Base-by-base conservation (phyloP, 352 stramenopile genomes). In the Phytopythium oedochilum region DNA sequence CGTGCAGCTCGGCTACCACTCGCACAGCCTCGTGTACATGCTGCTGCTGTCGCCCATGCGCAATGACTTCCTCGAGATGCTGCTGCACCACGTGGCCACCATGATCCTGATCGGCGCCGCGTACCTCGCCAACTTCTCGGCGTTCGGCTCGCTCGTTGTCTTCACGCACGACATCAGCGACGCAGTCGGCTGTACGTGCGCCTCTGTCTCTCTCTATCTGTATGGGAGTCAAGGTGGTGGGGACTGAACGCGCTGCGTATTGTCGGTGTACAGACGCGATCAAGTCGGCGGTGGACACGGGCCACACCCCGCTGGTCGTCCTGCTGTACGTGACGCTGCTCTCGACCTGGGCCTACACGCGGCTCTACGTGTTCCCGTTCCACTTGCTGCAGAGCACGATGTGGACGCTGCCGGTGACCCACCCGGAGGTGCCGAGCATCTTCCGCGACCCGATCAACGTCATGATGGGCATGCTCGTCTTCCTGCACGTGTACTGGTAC, bases 31-130 rank as follows among this genome's bases (percentile, higher is more conserved):
- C 51, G 47, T 81, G 39, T 72, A 78, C 57, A 77, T 84, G 73
- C 40, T 84, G 18, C 64, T 71, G 45, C 70, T 84, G 47, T 84
- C 73, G 40, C 71, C 71, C 18, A 78, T 79, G 29, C 71, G 73
- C 35, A 84, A 79, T 53, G 73, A 84, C 40, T 84, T 81, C 34
- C 63, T 81, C 36, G 73, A 84, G 59, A 84, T 84, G 73, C 47
- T 81, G 38, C 59, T 84, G 59, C 73, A 84, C 42, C 73, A 84
- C 56, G 47, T 84, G 12, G 66, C 61, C 10, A 84, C 73, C 18
- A 77, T 84, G 55, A 70, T 84, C 40, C 63, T 84, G 36, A 84
- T 84, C 29, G 68, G 60, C 25, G 66, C 60, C 18, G 64, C 73
- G 4, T 79, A 66, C 47, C 57, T 84, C 36, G 66, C 66, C 42